Base-by-base conservation (phyloP, 257 asterid genomes). In the Solanum peruvianum region DNA sequence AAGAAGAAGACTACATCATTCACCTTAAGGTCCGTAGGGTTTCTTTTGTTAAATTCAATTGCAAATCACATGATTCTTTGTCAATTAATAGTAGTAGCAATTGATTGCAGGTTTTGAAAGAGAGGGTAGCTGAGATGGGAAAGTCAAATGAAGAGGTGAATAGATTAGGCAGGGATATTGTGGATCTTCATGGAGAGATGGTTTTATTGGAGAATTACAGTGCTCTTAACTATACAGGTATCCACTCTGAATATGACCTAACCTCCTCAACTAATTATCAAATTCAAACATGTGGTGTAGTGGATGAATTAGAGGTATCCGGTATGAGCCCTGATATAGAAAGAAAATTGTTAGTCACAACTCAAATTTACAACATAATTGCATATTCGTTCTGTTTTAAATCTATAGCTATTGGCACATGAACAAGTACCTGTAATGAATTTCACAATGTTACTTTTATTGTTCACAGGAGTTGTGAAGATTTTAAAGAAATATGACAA, bases 171-270 rank as follows among this genome's bases (percentile, higher is more conserved):
- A 90, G 94, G 80, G 90, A 89, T 86, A 91, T 94, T 47, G 98
- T 93, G 33, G 98, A 96, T 91, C 92, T 96, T 86, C 98, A 96
- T 45, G 99, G 98, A n/a, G 98, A 95, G 89, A 93, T 96, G 98
- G 90, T 96, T 87, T 88, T 95, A 87, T 86, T 96, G 90, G 96
- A 93, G 87, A 95, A 96, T 88, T 96, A 96, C 90, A 96, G 98
- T 87, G 96, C 94, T 88, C 98, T 96, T 85, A 95, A 95, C 91
- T 96, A 95, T 90, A 93, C 95, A 89, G 98, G 98, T 95, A 83
- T 80, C 80, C 39, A 39, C 35, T 33, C 13, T 41, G 58, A 41
- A 39, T n/a, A 49, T 12, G 1, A 39, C 33, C 18, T 73, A 73
- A 73, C 33, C 52, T 73, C 33, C 52, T 73, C 31, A 37, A 37